Conservation (phyloP, 352 stramenopile genomes). For the Pythium oligandrum region DNA sequence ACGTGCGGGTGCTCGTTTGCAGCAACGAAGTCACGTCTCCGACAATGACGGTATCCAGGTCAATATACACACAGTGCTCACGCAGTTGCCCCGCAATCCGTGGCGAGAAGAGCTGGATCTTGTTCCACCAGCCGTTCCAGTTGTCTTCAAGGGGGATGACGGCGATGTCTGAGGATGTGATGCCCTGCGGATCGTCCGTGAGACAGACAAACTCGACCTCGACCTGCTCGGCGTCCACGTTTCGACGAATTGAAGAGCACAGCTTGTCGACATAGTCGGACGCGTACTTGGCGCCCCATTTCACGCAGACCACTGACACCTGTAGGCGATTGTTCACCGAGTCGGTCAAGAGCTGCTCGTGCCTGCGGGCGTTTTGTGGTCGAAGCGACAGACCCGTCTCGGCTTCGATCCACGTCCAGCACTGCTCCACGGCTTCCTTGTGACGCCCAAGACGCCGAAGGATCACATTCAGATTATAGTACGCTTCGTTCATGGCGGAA, state of each 20-base stretch:
- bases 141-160: conserved; percentile 22
- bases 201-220: conserved; percentile 58
- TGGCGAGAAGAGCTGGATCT: conserved; percentile 57
- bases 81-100: conserved; percentile 9
- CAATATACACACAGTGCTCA: conserved; percentile 45
- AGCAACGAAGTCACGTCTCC: conserved; percentile 28
- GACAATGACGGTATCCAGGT: conserved; percentile 77
- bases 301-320: conserved; percentile 72
- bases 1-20: conserved; percentile 4
- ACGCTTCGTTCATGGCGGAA: conserved; percentile 27
- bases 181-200: conserved; percentile 48
- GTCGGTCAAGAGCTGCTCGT: not conserved
- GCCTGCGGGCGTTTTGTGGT: not conserved
- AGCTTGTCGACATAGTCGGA: conserved; percentile 83
- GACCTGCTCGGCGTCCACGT: conserved; percentile 10
- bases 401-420: conserved; percentile 24
- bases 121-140: conserved; percentile 81
- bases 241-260: conserved; percentile 28
- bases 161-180: conserved; percentile 26
- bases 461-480: conserved; percentile 65
- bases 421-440: conserved; percentile 34
- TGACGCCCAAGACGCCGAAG: conserved; percentile 43
- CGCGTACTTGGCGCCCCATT: conserved; percentile 82
- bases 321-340: conserved; percentile 1
- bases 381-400: not conserved